Evolutionary conservation across 257 asterid species (phyloP), one percentile per base, ranked within the genome.

Genomic region (Haberlea rhodopensis): DNA sequence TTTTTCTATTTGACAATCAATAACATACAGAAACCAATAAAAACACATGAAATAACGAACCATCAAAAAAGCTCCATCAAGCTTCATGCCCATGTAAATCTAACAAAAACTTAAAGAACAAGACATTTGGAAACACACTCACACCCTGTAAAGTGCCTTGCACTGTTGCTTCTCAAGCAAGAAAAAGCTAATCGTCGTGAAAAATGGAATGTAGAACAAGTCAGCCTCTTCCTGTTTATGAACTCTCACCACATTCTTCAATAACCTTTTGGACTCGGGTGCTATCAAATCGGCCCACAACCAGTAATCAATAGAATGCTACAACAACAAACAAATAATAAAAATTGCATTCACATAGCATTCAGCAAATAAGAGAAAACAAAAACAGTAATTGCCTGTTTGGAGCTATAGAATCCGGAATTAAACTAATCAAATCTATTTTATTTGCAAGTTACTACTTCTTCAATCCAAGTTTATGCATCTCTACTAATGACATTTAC

Each of bases 71-170:
- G 37, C 13, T 48, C 37, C 10, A 46, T 24, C 63, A 68, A 22
- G 45, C 58, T 57, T 3, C 7, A 43, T 23, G 34, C 63, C 65
- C 51, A 57, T 64, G 62, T 23, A 7, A 49, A 40, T 40, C 57
- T 69, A 10, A 53, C 26, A 21, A 59, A 27, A 26, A 26, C 22
- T 8, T 19, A 46, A 22, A 45, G 61, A 62, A 69, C 25, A 46
- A 72, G 60, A 45, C 24, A 10, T 16, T 68, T 45, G 81, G 95
- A 66, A 81, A 75, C 69, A 72, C 97, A 94, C 99, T 94, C 99
- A 94, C 99, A 94, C 99, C 99, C 96, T 87, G 85, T 94, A 90
- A 74, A 90, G 97, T 66, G 95, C 90, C 82, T 87, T 94, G 97
- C 97, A 90, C 37, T 90, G 83, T 69, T 83, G 96, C 23, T 83